Evolutionary conservation across 495 filamentous ascomycete species (phyloP).

Genomic region (Delitschia confertaspora): DNA sequence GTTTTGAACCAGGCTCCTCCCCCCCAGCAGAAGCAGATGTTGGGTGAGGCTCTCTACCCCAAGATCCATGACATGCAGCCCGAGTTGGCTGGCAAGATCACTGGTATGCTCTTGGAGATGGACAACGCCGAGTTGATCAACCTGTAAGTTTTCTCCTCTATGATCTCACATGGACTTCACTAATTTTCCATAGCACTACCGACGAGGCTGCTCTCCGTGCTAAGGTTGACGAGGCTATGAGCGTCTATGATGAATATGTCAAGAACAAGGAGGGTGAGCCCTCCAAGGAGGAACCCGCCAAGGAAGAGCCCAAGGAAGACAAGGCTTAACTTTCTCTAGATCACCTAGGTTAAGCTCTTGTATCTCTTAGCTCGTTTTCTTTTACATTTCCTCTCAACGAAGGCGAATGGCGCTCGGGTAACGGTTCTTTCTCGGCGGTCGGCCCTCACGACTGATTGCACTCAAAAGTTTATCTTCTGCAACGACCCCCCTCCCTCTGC

Average conservation of each 20-base stretch:
- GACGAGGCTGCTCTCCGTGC: conserved; percentile 80
- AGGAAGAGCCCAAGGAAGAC: conserved; percentile 22
- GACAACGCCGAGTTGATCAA: conserved; percentile 86
- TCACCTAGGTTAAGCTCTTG: conserved; percentile 1
- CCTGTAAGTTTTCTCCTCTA: conserved; percentile 61
- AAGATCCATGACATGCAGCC: conserved; percentile 93
- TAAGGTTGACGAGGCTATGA: conserved; percentile 95
- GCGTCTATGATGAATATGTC: conserved; percentile 96
- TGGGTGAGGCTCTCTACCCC: conserved; percentile 94
- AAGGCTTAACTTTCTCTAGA: conserved; percentile 19
- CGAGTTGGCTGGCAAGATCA: conserved; percentile 96
- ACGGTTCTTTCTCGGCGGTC: conserved; percentile 16
- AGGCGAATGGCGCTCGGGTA: conserved; percentile 28
- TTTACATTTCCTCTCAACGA: conserved; percentile 4
- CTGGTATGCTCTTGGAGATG: conserved; percentile 99
- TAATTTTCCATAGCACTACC: conserved; percentile 56
- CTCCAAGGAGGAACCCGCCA: conserved; percentile 16
- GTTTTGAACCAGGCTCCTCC: conserved; percentile 49
- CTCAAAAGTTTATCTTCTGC: conserved; percentile 20
- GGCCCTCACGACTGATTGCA: conserved; percentile 20
- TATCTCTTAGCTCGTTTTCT: neutral
- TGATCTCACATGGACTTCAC: conserved; percentile 23
- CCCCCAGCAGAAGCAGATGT: conserved; percentile 88
- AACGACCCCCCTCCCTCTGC: conserved; percentile 5
- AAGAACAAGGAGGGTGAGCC: conserved; percentile 56